A percentile compares a stretch with the other conserved stretches of the same genome.
Evolutionary conservation across 1,284 basidiomycete genomes (phyloP).

Genomic region (Nidula niveotomentosa): DNA sequence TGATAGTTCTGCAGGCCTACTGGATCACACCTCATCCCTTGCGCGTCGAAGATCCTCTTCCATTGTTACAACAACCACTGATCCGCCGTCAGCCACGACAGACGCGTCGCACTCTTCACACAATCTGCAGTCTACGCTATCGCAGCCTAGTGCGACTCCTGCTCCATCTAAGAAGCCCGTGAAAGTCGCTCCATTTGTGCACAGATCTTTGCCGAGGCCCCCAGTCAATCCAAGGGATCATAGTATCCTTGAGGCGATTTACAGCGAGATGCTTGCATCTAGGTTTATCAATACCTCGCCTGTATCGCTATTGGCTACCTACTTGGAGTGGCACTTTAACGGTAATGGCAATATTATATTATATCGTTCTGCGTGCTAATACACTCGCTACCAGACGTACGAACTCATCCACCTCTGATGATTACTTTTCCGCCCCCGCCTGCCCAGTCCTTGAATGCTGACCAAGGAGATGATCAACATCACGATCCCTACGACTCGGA

Average conservation of each 20-base stretch:
- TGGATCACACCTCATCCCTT: neutral
- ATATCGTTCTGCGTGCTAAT: slow-evolving; percentile 1
- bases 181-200: no score
- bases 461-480: slow-evolving; percentile 7
- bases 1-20: neutral
- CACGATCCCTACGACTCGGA: slow-evolving; percentile 23
- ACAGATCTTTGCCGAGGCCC: no score
- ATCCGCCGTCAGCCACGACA: neutral
- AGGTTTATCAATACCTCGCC: slow-evolving; percentile 68
- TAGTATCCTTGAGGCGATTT: slow-evolving; percentile 59
- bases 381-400: slow-evolving; percentile 42
- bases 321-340: slow-evolving; percentile 57
- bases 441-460: slow-evolving; percentile 6
- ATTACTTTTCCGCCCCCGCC: slow-evolving; percentile 53
- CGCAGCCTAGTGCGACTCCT: no score
- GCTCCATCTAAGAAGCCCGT: no score
- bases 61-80: slow-evolving; percentile 2
- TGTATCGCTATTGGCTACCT: slow-evolving; percentile 57
- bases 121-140: slow-evolving; percentile 3
- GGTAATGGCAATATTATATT: slow-evolving; percentile 31
- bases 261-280: slow-evolving; percentile 62
- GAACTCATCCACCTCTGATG: slow-evolving; percentile 60
- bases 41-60: slow-evolving; percentile 5
- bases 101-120: neutral
- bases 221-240: slow-evolving; percentile 67